Evolutionary conservation across 352 stramenopile species (phyloP).

Genomic region (Plasmopara viticola): DNA sequence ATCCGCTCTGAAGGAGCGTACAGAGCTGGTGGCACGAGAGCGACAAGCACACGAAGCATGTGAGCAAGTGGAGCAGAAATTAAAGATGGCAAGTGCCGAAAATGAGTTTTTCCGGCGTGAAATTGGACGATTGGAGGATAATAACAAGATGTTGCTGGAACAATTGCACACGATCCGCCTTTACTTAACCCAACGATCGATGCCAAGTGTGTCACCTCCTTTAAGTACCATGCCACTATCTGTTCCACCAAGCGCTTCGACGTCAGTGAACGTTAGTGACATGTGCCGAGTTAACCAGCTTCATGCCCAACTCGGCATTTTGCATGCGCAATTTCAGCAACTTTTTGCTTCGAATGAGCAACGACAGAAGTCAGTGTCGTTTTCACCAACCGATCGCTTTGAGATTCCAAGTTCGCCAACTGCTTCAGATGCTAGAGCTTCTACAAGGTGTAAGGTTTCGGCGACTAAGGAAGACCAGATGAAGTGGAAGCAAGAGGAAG

Average conservation of each 20-base stretch:
- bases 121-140: constrained; percentile 45
- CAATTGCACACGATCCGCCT: constrained; percentile 52
- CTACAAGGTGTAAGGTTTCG: not conserved
- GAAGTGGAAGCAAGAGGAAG: constrained; percentile 8
- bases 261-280: constrained; percentile 23
- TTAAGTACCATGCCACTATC: constrained; percentile 1
- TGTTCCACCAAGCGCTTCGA: constrained; percentile 1
- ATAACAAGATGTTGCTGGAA: constrained; percentile 54
- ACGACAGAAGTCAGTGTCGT: constrained; percentile 5
- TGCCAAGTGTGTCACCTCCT: constrained; percentile 11
- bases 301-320: constrained; percentile 40
- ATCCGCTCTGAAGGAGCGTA: constrained; percentile 28
- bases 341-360: constrained; percentile 41
- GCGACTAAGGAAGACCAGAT: constrained; percentile 4
- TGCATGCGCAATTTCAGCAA: constrained; percentile 55
- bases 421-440: constrained; percentile 3
- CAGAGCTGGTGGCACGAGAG: constrained; percentile 25
- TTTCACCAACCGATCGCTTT: constrained; percentile 33
- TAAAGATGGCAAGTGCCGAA: constrained; percentile 32
- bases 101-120: constrained; percentile 47
- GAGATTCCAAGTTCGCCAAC: constrained; percentile 29
- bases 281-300: constrained; percentile 36
- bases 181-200: constrained; percentile 45
- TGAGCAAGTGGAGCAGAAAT: constrained; percentile 34
- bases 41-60: constrained; percentile 23